Base-by-base conservation (phyloP, 148 eudicot genomes). In the Fallopia convolvulus region DNA sequence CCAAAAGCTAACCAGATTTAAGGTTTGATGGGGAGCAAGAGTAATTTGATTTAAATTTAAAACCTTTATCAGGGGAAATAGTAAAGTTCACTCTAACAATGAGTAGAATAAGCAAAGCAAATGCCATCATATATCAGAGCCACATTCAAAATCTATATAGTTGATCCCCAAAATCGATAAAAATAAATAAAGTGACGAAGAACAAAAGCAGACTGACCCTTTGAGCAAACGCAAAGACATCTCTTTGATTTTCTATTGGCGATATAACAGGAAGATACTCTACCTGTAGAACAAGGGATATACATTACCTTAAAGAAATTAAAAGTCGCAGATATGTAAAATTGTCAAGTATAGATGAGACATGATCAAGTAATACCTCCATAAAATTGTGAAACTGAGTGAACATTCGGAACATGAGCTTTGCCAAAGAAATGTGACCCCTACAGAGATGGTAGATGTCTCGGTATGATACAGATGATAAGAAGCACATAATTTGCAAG, bases 241-340 rank as follows among this genome's bases (percentile, higher is more conserved):
- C 91, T 79, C 91, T 93, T 74, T 84, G 92, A 83, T 82, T 85
- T 63, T 87, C 91, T 26, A 76, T 74, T 66, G 98, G 92, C 47
- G 50, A 74, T 44, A 91, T 79, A 63, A 91, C 87, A 60, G 98
- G 98, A 78, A 93, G 98, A 85, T 91, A 93, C 81, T 93, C 97
- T 39, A 93, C 89, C 98, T 93, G 89, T 70, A 50, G 70, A 77
- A 56, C 74, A 47, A 9, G n/a, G 70, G 20, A 26, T 39, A 75
- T 53, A 76, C 20, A 68, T 73, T 42, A 73, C 23, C 20, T 17
- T n/a, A 39, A 33, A 11, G 17, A 13, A 8, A 63, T 44, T 47
- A 65, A 11, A 21, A 33, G 21, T 8, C 3, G 42, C 44, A n/a
- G 3, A 76, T 3, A 58, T 23, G 78, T 20, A 20, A 55, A 56